Base-by-base conservation (phyloP, 2,329 filamentous ascomycete species). In the Dissoconium aciculare region DNA sequence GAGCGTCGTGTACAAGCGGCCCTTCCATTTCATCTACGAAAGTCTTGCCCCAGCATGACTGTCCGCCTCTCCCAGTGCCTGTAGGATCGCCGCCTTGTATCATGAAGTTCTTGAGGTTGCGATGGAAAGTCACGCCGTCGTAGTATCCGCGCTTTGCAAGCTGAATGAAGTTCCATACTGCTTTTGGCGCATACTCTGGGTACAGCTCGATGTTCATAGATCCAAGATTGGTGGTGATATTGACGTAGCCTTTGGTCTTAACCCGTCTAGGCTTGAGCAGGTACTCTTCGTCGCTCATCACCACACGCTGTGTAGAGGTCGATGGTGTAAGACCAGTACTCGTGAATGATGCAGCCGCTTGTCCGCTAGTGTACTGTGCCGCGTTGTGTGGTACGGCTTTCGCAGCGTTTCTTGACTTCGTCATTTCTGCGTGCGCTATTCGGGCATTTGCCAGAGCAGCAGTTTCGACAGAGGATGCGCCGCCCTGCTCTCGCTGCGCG, bases 71-170 rank as follows among this genome's bases (percentile, higher is more conserved):
- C 2, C 89, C 89, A 0, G 84, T 93, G 1, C 87, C 87, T 0
- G 83, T 82, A 0, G 89, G 89, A 51, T 98, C 89, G 21, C 89
- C 89, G 26, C 87, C 87, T 54, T 98, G 89, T 23, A 98, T 81
- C 89, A 98, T 98, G 53, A 98, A 98, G 45, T 80, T 82, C 35
- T 76, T 76, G 46, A 98, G 94, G 53, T 91, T 94, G 39, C 89
- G 74, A 56, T 98, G 89, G 52, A 98, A 98, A 9, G 68, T 56
- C 2, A 93, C 76, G 40, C 71, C 71, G 30, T 72, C 74, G 60
- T 95, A 98, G 57, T 93, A 94, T 1, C 87, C 87, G 42, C 78
- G 81, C 50, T 93, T 79, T 2, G 84, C 73, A 4, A 98, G 63
- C 33, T 79, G 75, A 31, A 92, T 71, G 50, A 98, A 98, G 55